Conservation (phyloP, 495 filamentous ascomycete species). For the Neurospora sp. region DNA sequence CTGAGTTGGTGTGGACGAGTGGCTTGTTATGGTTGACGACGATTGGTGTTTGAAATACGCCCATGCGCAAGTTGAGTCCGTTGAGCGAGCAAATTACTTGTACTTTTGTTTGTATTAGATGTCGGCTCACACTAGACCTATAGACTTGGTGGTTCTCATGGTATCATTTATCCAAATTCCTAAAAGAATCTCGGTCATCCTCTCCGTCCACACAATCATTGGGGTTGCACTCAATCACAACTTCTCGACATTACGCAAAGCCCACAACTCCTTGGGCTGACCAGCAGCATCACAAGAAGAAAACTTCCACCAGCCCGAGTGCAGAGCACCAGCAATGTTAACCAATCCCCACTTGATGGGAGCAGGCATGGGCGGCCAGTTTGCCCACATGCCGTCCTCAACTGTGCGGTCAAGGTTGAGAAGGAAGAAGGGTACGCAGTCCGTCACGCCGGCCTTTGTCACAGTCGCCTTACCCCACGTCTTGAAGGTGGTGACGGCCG, state of each 20-base stretch:
- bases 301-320: conserved; percentile 45
- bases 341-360: conserved; percentile 36
- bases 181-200: not conserved
- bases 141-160: not conserved
- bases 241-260: not conserved
- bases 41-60: not conserved
- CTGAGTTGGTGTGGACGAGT: not conserved
- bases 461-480: conserved; percentile 43
- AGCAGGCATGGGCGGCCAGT: conserved; percentile 41
- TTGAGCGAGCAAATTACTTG: not conserved
- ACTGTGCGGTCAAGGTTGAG: conserved; percentile 43
- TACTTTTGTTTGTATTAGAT: not conserved
- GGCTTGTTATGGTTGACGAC: not conserved
- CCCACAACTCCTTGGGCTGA: conserved; percentile 27
- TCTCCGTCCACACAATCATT: not conserved
- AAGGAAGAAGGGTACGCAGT: conserved; percentile 48
- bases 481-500: conserved; percentile 24
- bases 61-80: not conserved
- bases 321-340: conserved; percentile 34
- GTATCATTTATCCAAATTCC: not conserved
- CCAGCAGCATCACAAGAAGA: conserved; percentile 35
- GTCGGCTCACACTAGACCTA: not conserved
- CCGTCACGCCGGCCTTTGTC: conserved; percentile 36
- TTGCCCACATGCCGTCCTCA: conserved; percentile 44
- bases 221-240: not conserved